phyloP scores from a whole-genome alignment of 148 eudicot genomes.

The Rhododendron ovatum region DNA sequence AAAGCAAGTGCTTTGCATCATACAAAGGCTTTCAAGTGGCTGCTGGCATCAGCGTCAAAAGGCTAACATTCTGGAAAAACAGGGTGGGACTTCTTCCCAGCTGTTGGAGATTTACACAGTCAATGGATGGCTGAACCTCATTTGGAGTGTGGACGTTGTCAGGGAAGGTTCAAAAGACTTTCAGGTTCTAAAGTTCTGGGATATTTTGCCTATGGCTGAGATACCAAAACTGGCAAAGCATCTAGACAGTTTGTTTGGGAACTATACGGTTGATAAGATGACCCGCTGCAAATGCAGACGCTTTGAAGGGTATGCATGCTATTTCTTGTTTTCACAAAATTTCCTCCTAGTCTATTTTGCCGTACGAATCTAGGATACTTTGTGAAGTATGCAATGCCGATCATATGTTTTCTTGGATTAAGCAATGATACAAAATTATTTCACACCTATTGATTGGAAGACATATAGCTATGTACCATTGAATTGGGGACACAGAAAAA shows the following conservation, averaged over 20 bases:
- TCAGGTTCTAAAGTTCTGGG: slow-evolving; percentile 37
- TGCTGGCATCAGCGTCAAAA: not conserved
- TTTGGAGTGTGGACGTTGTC: slow-evolving; percentile 19
- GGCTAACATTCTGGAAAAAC: not conserved
- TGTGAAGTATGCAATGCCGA: not conserved
- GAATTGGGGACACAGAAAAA: not conserved
- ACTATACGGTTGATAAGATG: slow-evolving; percentile 16
- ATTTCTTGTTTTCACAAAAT: not conserved
- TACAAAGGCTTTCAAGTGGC: not conserved
- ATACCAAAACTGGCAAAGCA: slow-evolving; percentile 13
- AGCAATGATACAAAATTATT: not conserved
- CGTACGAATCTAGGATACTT: not conserved
- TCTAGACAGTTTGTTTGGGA: slow-evolving; percentile 20
- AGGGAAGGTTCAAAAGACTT: slow-evolving; percentile 15
- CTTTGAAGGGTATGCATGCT: not conserved
- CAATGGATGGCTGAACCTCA: not conserved
- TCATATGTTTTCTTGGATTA: not conserved
- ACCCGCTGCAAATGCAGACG: slow-evolving; percentile 24
- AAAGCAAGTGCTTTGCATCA: not conserved
- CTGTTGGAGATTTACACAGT: not conserved
- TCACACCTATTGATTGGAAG: not conserved
- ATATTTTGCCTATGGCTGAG: slow-evolving; percentile 18
- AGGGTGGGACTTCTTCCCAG: not conserved
- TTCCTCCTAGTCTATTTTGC: no score
- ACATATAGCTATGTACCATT: not conserved